These are phyloP conservation scores for Malbranchea zuffiana DNA, from an alignment of 2,329 filamentous ascomycete genomes.

Conservation along the genomic window DNA sequence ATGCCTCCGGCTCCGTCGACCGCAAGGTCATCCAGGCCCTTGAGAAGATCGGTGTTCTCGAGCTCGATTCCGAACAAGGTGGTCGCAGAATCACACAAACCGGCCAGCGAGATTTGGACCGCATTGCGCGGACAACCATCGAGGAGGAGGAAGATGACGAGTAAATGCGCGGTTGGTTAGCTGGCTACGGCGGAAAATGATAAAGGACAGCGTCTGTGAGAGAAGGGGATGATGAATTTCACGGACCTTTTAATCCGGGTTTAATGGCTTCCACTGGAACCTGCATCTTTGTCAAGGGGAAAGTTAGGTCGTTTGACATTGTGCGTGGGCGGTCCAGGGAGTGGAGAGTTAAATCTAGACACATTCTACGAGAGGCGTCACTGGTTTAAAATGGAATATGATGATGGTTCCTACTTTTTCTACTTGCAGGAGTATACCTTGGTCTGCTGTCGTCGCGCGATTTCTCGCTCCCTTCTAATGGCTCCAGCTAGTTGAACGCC, in stretches of 20 bases:
- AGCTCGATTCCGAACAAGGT: slow-evolving; percentile 97
- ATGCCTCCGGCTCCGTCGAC: slow-evolving; percentile 90
- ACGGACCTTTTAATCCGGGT: too few species aligned
- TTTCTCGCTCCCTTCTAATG: neutral
- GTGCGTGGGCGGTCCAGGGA: slow-evolving; percentile 7
- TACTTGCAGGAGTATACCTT: neutral
- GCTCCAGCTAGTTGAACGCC: neutral
- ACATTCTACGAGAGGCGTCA: slow-evolving; percentile 5
- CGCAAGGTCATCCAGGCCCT: slow-evolving; percentile 95
- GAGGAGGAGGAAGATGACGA: slow-evolving; percentile 36
- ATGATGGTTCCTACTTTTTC: slow-evolving; percentile 4
- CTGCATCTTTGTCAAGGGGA: neutral
- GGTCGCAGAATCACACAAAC: slow-evolving; percentile 96
- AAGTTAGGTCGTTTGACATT: slow-evolving; percentile 2
- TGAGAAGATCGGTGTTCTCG: slow-evolving; percentile 98
- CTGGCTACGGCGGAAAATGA: slow-evolving; percentile 2
- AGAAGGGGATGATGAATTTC: slow-evolving; percentile 1
- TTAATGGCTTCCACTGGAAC: slow-evolving; percentile 7
- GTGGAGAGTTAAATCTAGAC: slow-evolving; percentile 6
- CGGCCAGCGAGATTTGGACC: slow-evolving; percentile 98
- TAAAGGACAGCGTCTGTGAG: slow-evolving; percentile 1
- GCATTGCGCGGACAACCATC: slow-evolving; percentile 65
- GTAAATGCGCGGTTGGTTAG: slow-evolving; percentile 9
- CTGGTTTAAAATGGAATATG: slow-evolving; percentile 8
- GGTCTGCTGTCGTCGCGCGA: neutral